Conservation (phyloP, 1,284 basidiomycete genomes). For the Sanghuangporus baumii region DNA sequence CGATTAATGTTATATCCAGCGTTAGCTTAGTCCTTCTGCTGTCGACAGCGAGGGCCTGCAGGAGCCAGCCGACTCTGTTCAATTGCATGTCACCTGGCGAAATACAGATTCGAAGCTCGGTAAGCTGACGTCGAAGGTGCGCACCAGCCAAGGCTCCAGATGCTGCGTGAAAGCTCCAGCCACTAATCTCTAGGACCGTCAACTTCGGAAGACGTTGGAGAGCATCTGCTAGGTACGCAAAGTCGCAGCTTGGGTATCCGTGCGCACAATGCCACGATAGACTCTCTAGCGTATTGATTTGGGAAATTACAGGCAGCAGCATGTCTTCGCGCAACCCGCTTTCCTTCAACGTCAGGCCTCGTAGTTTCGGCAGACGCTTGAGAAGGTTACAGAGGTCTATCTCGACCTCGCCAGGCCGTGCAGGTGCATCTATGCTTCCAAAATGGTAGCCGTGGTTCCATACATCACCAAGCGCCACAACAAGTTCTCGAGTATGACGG, state of each 20-base stretch:
- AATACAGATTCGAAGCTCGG: constrained; percentile 8
- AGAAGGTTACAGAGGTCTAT: constrained; percentile 10
- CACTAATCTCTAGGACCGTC: constrained; percentile 8
- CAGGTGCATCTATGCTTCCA: constrained; percentile 1
- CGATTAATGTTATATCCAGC: constrained; percentile 15
- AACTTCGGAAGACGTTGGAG: constrained; percentile 7
- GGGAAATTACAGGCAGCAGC: constrained; percentile 6
- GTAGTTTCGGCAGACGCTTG: constrained; percentile 5
- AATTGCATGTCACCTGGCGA: constrained; percentile 15
- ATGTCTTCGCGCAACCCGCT: constrained; percentile 12
- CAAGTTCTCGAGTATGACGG: constrained; percentile 12
- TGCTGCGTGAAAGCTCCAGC: constrained; percentile 16
- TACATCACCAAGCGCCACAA: constrained; percentile 12
- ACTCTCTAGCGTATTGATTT: constrained; percentile 4
- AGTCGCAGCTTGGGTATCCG: constrained; percentile 15
- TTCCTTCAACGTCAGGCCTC: constrained; percentile 13
- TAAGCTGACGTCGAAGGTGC: constrained; percentile 3
- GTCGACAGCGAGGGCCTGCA: constrained; percentile 11
- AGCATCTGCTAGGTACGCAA: constrained; percentile 10
- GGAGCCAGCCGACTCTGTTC: constrained; percentile 14
- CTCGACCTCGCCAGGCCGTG: constrained; percentile 11
- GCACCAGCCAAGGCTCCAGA: constrained; percentile 1
- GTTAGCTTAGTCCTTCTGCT: constrained; percentile 6
- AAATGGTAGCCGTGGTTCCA: constrained; percentile 8
- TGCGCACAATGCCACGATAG: constrained; percentile 17